These are phyloP conservation scores for Aspergillus hortae DNA, from an alignment of 2,329 filamentous ascomycete species.

Conservation along the genomic window DNA sequence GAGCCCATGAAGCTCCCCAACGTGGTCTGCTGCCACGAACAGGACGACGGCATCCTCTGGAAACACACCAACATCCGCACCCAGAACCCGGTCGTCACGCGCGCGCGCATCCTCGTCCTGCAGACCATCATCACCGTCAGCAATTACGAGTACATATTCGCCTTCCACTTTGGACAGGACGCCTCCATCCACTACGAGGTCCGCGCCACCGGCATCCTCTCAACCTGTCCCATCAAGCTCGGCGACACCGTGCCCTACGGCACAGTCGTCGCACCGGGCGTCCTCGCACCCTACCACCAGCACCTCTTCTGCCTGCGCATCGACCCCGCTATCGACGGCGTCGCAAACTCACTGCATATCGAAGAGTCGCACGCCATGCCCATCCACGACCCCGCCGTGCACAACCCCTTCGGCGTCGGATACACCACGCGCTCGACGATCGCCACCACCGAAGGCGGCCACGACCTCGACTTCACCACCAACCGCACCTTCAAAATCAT, in stretches of 20 bases:
- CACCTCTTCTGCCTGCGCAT: conserved; percentile 45
- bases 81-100: conserved; percentile 30
- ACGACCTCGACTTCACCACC: conserved; percentile 37
- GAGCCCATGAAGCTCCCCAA: conserved; percentile 39
- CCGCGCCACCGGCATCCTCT: conserved; percentile 46
- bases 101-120: conserved; percentile 33
- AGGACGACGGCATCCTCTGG: conserved; percentile 39
- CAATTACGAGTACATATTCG: conserved; percentile 46
- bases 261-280: conserved; percentile 39
- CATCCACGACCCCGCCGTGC: conserved; percentile 32
- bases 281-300: conserved; percentile 44
- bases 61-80: conserved; percentile 41
- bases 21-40: conserved; percentile 42
- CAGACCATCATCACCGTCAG: conserved; percentile 41
- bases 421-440: conserved; percentile 45
- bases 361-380: conserved; percentile 57
- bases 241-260: conserved; percentile 35
- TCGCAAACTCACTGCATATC: conserved; percentile 47
- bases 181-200: conserved; percentile 41
- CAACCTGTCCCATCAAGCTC: conserved; percentile 36
- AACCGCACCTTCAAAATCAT: conserved; percentile 56
- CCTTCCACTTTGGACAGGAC: conserved; percentile 41
- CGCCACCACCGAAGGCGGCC: conserved; percentile 41
- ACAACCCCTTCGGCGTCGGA: conserved; percentile 51
- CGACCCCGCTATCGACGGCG: conserved; percentile 41